phyloP scores from a whole-genome alignment of 2,329 filamentous ascomycete species.

The Colletotrichum lindemuthianum region DNA sequence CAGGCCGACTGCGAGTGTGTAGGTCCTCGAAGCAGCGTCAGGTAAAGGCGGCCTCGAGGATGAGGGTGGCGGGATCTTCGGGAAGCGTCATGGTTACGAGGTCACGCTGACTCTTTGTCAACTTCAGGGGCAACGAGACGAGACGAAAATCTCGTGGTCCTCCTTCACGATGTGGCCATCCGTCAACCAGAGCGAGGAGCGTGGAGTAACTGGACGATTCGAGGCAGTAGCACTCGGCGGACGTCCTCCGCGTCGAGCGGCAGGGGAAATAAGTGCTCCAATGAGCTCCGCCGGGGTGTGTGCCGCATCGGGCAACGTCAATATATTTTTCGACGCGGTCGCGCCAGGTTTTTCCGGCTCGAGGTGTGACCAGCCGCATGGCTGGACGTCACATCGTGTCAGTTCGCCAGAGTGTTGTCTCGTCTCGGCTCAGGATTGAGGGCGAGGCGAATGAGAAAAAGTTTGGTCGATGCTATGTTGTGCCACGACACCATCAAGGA shows the following conservation, averaged over 20 bases:
- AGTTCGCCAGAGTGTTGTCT: neutral
- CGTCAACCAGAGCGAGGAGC: neutral
- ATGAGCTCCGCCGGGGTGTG: constrained; percentile 22
- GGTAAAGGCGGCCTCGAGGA: neutral
- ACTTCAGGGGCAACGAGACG: constrained; percentile 9
- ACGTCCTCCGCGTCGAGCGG: constrained; percentile 26
- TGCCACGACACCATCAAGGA: no score
- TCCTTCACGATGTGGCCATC: constrained; percentile 17
- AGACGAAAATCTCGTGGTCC: neutral
- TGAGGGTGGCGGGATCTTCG: constrained; percentile 32
- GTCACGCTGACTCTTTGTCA: neutral
- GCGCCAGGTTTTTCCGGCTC: constrained; percentile 22
- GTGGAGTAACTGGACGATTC: constrained; percentile 21
- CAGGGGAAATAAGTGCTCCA: constrained; percentile 30
- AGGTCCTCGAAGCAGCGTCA: neutral
- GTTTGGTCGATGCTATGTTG: no score
- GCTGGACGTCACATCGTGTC: constrained; percentile 27
- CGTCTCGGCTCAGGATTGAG: constrained; percentile 14
- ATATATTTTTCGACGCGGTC: constrained; percentile 13
- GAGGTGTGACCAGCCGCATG: constrained; percentile 30
- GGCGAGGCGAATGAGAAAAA: neutral
- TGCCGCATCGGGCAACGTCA: constrained; percentile 22
- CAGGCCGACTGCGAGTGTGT: neutral
- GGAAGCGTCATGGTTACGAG: constrained; percentile 29
- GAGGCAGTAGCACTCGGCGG: constrained; percentile 31